Evolutionary conservation across 2,329 filamentous ascomycete species (phyloP).

Genomic region (Colletotrichum sp.): DNA sequence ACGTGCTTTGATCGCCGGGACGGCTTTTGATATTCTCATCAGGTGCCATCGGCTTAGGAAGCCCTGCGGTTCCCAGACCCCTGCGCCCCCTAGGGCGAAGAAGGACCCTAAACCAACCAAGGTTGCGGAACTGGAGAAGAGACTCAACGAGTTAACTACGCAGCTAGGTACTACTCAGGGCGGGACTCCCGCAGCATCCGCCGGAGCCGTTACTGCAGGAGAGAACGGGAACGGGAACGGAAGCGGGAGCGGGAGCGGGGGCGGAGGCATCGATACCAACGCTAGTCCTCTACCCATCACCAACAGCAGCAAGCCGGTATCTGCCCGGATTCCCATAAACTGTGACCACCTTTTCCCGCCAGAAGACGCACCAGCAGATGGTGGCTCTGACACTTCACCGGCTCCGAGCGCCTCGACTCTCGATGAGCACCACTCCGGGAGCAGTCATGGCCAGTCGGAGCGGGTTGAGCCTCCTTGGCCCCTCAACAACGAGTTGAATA

Average conservation of each 20-base stretch:
- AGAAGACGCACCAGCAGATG: not conserved
- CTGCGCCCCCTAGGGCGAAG: conserved; percentile 51
- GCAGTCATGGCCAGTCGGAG: not conserved
- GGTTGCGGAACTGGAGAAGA: conserved; percentile 54
- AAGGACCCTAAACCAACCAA: conserved; percentile 51
- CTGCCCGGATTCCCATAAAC: conserved; percentile 22
- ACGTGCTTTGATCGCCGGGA: not conserved
- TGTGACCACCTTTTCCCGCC: conserved; percentile 41
- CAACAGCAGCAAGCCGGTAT: conserved; percentile 2
- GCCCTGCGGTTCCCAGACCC: conserved; percentile 49
- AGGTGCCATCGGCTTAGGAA: conserved; percentile 55
- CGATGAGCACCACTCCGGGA: conserved; percentile 21
- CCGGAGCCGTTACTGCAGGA: not conserved
- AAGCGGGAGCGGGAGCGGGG: not conserved
- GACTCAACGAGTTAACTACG: conserved; percentile 52
- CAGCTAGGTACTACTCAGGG: conserved; percentile 38
- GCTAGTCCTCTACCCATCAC: conserved; percentile 5
- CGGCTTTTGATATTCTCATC: not conserved
- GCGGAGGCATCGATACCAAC: conserved; percentile 7
- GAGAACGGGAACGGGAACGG: not conserved
- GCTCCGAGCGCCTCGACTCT: conserved; percentile 23
- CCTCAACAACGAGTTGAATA: conserved; percentile 41
- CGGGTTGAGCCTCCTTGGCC: conserved; percentile 43
- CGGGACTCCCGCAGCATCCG: not conserved
- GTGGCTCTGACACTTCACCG: not conserved